Evolutionary conservation across 2,329 filamentous ascomycete species (phyloP).

Genomic region (Aureobasidium pullulans): DNA sequence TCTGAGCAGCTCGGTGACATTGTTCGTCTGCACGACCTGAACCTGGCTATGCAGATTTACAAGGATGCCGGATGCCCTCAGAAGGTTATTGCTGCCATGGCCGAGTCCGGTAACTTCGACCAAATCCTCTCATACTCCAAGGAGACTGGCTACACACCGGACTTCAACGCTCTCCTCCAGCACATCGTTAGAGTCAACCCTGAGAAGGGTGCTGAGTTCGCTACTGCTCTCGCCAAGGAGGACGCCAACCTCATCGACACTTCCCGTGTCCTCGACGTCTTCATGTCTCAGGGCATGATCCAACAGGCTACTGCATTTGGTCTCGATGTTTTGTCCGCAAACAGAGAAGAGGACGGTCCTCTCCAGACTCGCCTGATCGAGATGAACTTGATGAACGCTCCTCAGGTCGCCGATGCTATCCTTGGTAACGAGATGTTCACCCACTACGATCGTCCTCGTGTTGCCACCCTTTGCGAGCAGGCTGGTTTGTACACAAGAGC

Average conservation of each 20-base stretch:
- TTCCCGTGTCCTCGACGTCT: constrained; percentile 92
- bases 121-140: constrained; percentile 90
- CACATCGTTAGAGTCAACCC: constrained; percentile 87
- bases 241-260: constrained; percentile 85
- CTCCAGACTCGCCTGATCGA: constrained; percentile 91
- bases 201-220: constrained; percentile 92
- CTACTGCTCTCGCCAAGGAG: constrained; percentile 82
- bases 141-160: constrained; percentile 82
- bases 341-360: constrained; percentile 85
- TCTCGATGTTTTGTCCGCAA: constrained; percentile 88
- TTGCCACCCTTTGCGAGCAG: constrained; percentile 87
- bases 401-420: constrained; percentile 95
- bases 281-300: constrained; percentile 95
- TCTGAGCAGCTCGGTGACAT: constrained; percentile 96
- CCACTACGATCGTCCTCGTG: constrained; percentile 84
- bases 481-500: constrained; percentile 67
- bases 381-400: constrained; percentile 96
- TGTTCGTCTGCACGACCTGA: constrained; percentile 80
- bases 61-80: constrained; percentile 82
- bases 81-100: constrained; percentile 91
- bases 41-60: constrained; percentile 82
- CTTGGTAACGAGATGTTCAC: constrained; percentile 98
- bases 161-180: constrained; percentile 85
- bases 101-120: constrained; percentile 93
- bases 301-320: constrained; percentile 98